Percentiles rank a stretch among this genome's conserved stretches.
These are phyloP conservation scores for Candida khao-thaluensis DNA, from an alignment of 805 yeast species.

Conservation along the genomic window DNA sequence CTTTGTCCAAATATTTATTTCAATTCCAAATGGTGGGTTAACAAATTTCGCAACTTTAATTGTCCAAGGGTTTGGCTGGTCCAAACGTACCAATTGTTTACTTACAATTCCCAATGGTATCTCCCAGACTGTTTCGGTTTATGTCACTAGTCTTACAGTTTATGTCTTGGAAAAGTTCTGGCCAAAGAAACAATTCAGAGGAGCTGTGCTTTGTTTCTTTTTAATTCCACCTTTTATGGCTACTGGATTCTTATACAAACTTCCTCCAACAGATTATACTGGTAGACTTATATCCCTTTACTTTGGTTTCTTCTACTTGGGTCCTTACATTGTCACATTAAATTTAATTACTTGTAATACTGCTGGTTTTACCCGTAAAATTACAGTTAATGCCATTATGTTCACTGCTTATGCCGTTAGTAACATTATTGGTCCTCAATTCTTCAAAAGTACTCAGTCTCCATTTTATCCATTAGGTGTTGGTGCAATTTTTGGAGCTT, in stretches of 20 bases:
- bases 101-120: conserved; percentile 47
- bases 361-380: conserved; percentile 59
- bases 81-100: conserved; percentile 9
- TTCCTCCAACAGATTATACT: conserved; percentile 44
- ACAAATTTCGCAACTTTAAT: conserved; percentile 27
- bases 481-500: conserved; percentile 38
- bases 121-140: conserved; percentile 48
- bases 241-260: conserved; percentile 43
- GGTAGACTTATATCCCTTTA: conserved; percentile 21
- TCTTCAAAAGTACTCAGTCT: conserved; percentile 43
- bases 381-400: conserved; percentile 42
- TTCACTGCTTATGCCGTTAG: conserved; percentile 54
- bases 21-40: conserved; percentile 31
- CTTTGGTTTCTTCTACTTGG: conserved; percentile 22
- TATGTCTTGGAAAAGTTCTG: conserved; percentile 9
- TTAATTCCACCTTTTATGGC: conserved; percentile 46
- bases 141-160: conserved; percentile 31
- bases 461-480: conserved; percentile 42
- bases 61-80: conserved; percentile 28
- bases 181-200: conserved; percentile 17
- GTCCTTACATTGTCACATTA: conserved; percentile 17
- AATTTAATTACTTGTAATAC: conserved; percentile 42
- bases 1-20: conserved; percentile 25
- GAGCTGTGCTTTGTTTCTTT: conserved; percentile 38
- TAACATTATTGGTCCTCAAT: conserved; percentile 55